Base-by-base conservation (phyloP, 2,329 filamentous ascomycete species). In the Monosporascus sp. region DNA sequence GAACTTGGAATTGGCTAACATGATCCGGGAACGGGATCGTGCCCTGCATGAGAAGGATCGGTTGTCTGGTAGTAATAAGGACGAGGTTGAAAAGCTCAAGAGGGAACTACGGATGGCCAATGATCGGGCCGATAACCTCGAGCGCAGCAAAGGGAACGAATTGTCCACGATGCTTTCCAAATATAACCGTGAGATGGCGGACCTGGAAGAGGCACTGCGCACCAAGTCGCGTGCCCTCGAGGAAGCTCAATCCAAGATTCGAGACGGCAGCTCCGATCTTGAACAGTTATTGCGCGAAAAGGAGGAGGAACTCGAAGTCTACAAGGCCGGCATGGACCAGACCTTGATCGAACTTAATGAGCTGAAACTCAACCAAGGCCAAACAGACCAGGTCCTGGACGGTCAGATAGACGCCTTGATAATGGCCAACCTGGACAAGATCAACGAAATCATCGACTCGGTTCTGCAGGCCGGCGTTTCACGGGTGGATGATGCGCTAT, bases 271-370 rank as follows among this genome's bases (percentile, higher is more conserved):
- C 69, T 88, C 87, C 1, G 94, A 97, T 65, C 84, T 96, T 22
- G 91, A 97, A 69, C 82, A 87, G 57, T 80, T 89, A 50, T 79
- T 99, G 35, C 87, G 88, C 47, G 94, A 97, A 59, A 97, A 97
- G 77, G 94, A 99, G 68, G 92, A 97, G 64, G 94, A 99, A 73
- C 84, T 99, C 26, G 94, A 97, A 72, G 92, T 97, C 47, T 96
- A 96, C 81, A 96, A 97, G 75, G 91, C 92, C 46, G 92, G 91
- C 64, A 95, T 99, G 90, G 94, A 99, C 68, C 89, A 97, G 74
- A 92, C 93, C 3, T 76, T 99, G 53, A 82, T 97, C 50, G 92
- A 97, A 72, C 79, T 99, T 55, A 93, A 95, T 66, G 91, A 97
- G 67, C 76, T 97, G 58, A 91, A 83, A 78, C 78, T 85, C 72